phyloP scores from a whole-genome alignment of 2,329 filamentous ascomycete genomes.

The Ramichloridium luteum region DNA sequence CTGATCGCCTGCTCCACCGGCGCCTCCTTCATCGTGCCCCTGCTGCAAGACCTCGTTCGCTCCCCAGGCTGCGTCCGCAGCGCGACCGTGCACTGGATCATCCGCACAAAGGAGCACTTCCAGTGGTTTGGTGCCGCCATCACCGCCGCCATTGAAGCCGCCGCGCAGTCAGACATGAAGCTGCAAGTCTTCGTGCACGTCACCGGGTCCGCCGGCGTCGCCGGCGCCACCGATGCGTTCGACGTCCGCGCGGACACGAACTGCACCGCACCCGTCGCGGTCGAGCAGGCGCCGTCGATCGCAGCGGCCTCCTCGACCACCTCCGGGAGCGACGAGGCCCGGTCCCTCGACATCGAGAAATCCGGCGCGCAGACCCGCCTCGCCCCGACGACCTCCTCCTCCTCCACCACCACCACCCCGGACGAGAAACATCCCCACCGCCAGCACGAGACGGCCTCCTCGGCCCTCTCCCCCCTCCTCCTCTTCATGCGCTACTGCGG shows the following conservation, averaged over 20 bases:
- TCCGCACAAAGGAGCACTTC: conserved; percentile 15
- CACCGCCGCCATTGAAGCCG: conserved; percentile 8
- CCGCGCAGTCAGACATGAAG: conserved; percentile 30
- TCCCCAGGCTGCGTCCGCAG: conserved; percentile 18
- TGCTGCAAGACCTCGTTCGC: conserved; percentile 44
- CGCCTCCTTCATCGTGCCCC: conserved; percentile 45
- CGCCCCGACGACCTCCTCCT: too few relatives aligned
- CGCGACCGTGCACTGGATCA: conserved; percentile 20
- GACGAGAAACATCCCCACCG: conserved; percentile 13
- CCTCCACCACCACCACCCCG: too few relatives aligned
- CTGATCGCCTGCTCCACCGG: conserved; percentile 50
- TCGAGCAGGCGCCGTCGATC: conserved; percentile 14
- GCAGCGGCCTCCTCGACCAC: conserved; percentile 14
- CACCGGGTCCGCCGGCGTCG: conserved; percentile 24
- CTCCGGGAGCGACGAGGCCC: conserved; percentile 15
- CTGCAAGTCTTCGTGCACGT: conserved; percentile 43
- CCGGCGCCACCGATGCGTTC: neutral
- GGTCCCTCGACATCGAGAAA: too few relatives aligned
- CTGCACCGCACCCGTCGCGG: conserved; percentile 30
- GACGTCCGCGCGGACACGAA: conserved; percentile 34
- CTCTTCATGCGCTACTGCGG: conserved; percentile 33
- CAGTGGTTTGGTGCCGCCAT: conserved; percentile 13
- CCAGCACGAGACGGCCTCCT: conserved; percentile 1
- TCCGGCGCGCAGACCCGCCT: too few relatives aligned
- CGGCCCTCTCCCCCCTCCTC: too few relatives aligned